These are phyloP conservation scores for Clavariopsis aquatica DNA, from an alignment of 495 filamentous ascomycete genomes.

Conservation along the genomic window DNA sequence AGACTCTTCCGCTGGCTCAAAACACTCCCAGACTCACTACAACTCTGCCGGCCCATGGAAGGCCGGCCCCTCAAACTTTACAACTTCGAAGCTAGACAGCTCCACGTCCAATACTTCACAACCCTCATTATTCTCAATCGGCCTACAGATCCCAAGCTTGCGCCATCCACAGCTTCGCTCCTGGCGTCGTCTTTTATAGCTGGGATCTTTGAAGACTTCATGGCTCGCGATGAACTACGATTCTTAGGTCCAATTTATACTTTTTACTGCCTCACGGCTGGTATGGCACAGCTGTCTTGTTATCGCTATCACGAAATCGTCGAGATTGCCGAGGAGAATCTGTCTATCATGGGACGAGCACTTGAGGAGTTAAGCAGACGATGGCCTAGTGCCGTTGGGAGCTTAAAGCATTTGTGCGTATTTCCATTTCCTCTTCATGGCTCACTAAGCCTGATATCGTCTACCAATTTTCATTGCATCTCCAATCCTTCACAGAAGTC, in stretches of 20 bases:
- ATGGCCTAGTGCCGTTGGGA: constrained; percentile 33
- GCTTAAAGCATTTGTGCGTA: constrained; percentile 25
- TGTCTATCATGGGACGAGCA: constrained; percentile 28
- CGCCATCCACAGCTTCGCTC: constrained; percentile 29
- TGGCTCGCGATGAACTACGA: constrained; percentile 37
- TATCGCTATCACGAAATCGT: constrained; percentile 33
- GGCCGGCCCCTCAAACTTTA: constrained; percentile 31
- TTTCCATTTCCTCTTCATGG: neutral
- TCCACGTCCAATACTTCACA: constrained; percentile 37
- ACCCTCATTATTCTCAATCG: constrained; percentile 28
- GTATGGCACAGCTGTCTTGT: constrained; percentile 34
- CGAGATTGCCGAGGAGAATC: constrained; percentile 32
- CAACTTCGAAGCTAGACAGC: constrained; percentile 33
- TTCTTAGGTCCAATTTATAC: constrained; percentile 36
- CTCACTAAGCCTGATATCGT: no score
- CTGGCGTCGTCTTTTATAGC: constrained; percentile 35
- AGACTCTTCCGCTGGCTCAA: constrained; percentile 33
- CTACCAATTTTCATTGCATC: no score
- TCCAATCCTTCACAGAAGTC: no score
- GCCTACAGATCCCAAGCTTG: constrained; percentile 11
- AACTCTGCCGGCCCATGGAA: constrained; percentile 21
- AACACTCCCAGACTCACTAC: constrained; percentile 27
- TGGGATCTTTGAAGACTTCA: constrained; percentile 38
- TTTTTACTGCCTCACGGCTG: constrained; percentile 35
- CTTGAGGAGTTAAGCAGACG: constrained; percentile 33